Evolutionary conservation across 2,329 filamentous ascomycete genomes (phyloP).

Genomic region (Neofusicoccum kwambonambiense): DNA sequence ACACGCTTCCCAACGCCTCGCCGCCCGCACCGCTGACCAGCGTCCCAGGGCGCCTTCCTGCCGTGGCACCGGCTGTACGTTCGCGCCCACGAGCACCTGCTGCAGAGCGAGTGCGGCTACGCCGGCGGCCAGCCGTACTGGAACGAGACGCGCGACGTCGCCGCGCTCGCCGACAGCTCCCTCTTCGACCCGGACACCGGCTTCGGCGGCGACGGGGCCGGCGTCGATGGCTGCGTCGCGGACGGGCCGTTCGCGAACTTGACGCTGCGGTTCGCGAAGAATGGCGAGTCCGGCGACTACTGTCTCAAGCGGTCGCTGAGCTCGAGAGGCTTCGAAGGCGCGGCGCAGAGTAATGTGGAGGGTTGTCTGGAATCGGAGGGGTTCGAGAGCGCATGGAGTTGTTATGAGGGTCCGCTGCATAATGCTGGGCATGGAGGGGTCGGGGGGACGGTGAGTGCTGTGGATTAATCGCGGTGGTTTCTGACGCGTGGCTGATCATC

Average conservation of each 20-base stretch:
- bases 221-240: constrained; percentile 29
- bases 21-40: no score
- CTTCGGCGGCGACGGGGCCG: constrained; percentile 19
- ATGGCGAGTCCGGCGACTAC: constrained; percentile 13
- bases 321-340: background rate
- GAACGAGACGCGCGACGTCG: constrained; percentile 8
- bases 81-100: constrained; percentile 43
- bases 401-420: constrained; percentile 15
- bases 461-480: no score
- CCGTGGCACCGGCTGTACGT: constrained; percentile 48
- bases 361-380: background rate
- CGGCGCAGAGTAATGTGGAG: background rate
- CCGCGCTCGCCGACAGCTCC: background rate
- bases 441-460: constrained; percentile 3
- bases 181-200: constrained; percentile 18
- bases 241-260: constrained; percentile 38
- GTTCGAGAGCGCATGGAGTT: constrained; percentile 13
- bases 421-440: constrained; percentile 15
- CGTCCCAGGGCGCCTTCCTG: constrained; percentile 31
- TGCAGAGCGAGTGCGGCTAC: constrained; percentile 48
- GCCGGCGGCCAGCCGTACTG: constrained; percentile 41
- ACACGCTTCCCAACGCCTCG: no score
- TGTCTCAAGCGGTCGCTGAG: constrained; percentile 13
- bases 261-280: constrained; percentile 32
- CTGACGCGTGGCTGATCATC: no score